A percentile compares a stretch with the other conserved stretches of the same genome.
Evolutionary conservation across 179 eudicot species (phyloP).

Genomic region (Heliamphora pulchella): DNA sequence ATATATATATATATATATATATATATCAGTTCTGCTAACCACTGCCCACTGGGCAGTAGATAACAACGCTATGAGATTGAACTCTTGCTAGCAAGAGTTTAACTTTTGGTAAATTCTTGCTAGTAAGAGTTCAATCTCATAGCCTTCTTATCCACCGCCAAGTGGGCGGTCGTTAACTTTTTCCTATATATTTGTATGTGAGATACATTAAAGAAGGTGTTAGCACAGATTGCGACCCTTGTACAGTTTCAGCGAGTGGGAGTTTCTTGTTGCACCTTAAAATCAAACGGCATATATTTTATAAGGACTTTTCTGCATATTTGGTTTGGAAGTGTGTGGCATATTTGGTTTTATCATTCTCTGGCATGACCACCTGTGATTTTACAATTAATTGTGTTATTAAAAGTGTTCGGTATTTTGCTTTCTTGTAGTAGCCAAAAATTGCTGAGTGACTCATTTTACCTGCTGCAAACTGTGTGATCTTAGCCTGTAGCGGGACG

Average conservation of each 20-base stretch:
- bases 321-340: neutral
- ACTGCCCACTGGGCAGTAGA: too few relatives aligned
- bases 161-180: too few relatives aligned
- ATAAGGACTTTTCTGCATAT: neutral
- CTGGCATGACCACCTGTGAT: neutral
- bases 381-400: neutral
- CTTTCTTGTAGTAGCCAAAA: neutral
- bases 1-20: too few relatives aligned
- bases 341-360: neutral
- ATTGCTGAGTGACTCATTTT: neutral
- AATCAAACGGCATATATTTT: neutral
- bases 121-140: too few relatives aligned
- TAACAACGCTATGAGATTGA: too few relatives aligned
- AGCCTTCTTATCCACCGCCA: too few relatives aligned
- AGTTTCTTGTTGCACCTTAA: neutral
- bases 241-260: neutral
- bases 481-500: neutral
- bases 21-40: too few relatives aligned
- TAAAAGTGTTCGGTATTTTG: neutral
- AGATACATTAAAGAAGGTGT: neutral
- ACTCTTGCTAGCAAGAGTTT: too few relatives aligned
- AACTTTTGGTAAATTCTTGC: too few relatives aligned
- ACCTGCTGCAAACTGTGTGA: neutral
- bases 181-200: too few relatives aligned
- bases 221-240: neutral